Evolutionary conservation across 2,329 filamentous ascomycete species (phyloP).

Genomic region (Cladophialophora psammophila): DNA sequence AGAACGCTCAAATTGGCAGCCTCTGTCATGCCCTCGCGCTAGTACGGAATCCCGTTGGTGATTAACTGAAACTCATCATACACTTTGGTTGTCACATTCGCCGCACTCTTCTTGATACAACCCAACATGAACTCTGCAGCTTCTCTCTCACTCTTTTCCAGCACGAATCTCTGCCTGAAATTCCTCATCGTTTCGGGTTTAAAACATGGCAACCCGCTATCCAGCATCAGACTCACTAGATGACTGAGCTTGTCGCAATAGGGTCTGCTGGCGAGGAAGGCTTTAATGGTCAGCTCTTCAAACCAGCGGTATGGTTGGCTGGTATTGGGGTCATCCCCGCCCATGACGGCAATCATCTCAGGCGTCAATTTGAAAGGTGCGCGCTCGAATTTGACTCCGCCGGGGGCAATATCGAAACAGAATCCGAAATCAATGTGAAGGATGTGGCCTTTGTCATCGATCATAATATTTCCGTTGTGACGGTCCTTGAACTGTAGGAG

Average conservation of each 20-base stretch:
- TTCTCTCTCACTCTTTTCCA: constrained; percentile 90
- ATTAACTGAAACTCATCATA: constrained; percentile 98
- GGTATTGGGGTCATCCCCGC: constrained; percentile 66
- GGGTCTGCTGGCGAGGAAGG: constrained; percentile 85
- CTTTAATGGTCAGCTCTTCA: constrained; percentile 94
- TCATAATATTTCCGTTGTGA: constrained; percentile 99
- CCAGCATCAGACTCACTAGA: constrained; percentile 93
- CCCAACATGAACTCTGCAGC: constrained; percentile 93
- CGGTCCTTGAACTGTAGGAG: constrained; percentile 98
- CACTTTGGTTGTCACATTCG: constrained; percentile 88
- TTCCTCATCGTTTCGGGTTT: constrained; percentile 94
- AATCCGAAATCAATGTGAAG: constrained; percentile 99
- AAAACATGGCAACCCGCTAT: constrained; percentile 95
- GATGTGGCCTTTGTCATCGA: constrained; percentile 95
- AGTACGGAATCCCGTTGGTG: constrained; percentile 97
- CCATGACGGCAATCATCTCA: constrained; percentile 99
- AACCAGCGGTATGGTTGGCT: constrained; percentile 95
- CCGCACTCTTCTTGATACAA: constrained; percentile 86
- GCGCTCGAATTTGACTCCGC: constrained; percentile 95
- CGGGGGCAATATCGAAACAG: constrained; percentile 98
- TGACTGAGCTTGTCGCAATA: constrained; percentile 89
- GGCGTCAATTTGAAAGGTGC: constrained; percentile 97
- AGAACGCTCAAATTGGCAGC: not conserved
- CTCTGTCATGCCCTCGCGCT: constrained; percentile 38
- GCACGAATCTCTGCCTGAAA: constrained; percentile 89